Base-by-base conservation (phyloP, 2,329 filamentous ascomycete genomes). In the Karstenula rhodostoma region DNA sequence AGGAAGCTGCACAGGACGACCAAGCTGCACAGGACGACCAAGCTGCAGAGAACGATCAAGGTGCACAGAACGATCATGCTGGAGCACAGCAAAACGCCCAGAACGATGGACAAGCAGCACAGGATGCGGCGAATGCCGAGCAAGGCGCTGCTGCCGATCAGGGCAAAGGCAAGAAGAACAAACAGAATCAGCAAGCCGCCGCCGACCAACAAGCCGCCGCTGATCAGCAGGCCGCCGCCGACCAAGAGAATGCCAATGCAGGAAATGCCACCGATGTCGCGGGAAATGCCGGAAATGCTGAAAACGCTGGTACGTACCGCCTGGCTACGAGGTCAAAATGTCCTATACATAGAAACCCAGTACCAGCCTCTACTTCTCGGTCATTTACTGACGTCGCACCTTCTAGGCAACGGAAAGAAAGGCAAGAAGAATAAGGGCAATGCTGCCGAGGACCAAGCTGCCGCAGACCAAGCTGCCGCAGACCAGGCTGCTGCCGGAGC, bases 401-500 rank as follows among this genome's bases (percentile, higher is more conserved):
- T 40, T 40, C 5, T 40, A 37, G 49, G 35, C 56, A 52, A 46
- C 3, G 10, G 51, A 15, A 29, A 49, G 3, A 12, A 49, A 27
- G 51, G 7, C 48, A 55, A 47, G 33, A 47, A 19, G 23, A 49
- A 10, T 52, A 8, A 47, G 6, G 50, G 19, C 3, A 40, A 58
- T 27, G 44, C 44, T n/a, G 42, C 49, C 19, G 40, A 27, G 4
- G 29, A 10, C 12, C 29, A 32, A 32, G 29, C 37, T 47, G 56
- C 48, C 17, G 42, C 25, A 3, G 53, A 43, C 9, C 56, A 60
- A 46, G 59, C 35, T 55, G 56, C 35, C 47, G 62, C 51, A 40
- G 58, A 47, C 25, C 47, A 43, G 29, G 53, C 19, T n/a, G n/a
- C n/a, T n/a, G n/a, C n/a, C n/a, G n/a, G n/a, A n/a, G 61, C 53